Evolutionary conservation across 805 yeast species (phyloP).

Genomic region (Monosporozyma aquatica): DNA sequence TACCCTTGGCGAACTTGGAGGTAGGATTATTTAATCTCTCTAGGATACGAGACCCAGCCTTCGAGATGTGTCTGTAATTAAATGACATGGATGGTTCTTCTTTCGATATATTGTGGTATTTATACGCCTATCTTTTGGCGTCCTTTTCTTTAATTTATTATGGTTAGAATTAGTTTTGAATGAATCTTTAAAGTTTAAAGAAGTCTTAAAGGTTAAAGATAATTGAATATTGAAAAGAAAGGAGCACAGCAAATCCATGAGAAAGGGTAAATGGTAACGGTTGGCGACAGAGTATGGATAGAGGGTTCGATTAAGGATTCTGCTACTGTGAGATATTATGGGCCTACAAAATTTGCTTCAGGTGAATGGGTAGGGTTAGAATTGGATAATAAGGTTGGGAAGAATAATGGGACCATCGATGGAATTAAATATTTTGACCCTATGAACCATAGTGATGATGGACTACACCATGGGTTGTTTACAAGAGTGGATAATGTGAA

Average conservation of each 20-base stretch:
- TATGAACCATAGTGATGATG: constrained; percentile 24
- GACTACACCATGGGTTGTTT: constrained; percentile 5
- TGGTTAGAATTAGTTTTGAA: not conserved
- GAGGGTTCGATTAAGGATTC: constrained; percentile 34
- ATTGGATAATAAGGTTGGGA: constrained; percentile 67
- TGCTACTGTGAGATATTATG: constrained; percentile 38
- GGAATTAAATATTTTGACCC: constrained; percentile 52
- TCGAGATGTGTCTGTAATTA: constrained; percentile 26
- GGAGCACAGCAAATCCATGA: no score
- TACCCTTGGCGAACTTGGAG: constrained; percentile 23
- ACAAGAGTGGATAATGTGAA: constrained; percentile 4
- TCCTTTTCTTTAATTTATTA: not conserved
- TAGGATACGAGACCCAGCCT: constrained; percentile 32
- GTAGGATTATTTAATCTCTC: constrained; percentile 27
- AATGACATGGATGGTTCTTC: no score
- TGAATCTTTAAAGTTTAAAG: no score
- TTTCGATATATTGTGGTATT: not conserved
- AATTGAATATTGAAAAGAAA: no score
- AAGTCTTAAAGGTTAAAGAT: no score
- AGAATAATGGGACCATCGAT: constrained; percentile 67
- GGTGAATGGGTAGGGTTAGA: constrained; percentile 80
- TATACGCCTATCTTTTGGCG: not conserved
- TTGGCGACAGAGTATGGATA: constrained; percentile 31
- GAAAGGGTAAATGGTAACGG: constrained; percentile 6
- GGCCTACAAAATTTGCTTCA: constrained; percentile 47